A percentile compares a stretch with the other conserved stretches of the same genome.
Conservation (phyloP, 345 rosid species). For the Kernera saxatilis region DNA sequence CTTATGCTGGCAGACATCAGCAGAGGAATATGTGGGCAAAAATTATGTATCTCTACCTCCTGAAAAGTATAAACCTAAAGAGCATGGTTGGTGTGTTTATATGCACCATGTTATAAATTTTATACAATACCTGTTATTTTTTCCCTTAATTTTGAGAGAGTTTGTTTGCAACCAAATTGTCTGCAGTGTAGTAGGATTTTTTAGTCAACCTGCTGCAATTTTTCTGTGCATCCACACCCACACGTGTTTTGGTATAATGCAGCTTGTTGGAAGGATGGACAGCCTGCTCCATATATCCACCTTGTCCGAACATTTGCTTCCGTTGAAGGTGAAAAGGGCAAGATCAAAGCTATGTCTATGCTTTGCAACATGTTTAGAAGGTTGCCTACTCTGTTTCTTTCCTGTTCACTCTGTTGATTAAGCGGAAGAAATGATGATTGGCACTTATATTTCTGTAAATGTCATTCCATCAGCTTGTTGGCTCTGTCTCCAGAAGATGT, state of each 20-base stretch:
- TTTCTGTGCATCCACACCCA: not conserved
- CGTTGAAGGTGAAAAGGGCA: conserved; percentile 77
- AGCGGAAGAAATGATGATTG: conserved; percentile 11
- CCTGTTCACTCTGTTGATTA: not conserved
- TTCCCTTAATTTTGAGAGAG: not conserved
- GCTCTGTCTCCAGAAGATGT: conserved; percentile 86
- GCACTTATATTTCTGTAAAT: conserved; percentile 7
- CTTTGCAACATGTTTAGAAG: conserved; percentile 97
- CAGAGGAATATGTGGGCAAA: conserved; percentile 30
- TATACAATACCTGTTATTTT: not conserved
- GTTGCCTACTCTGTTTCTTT: conserved; percentile 24
- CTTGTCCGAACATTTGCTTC: conserved; percentile 80
- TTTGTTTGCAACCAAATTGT: not conserved
- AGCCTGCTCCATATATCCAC: conserved; percentile 78
- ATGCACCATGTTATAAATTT: conserved; percentile 5
- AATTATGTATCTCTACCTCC: conserved; percentile 49
- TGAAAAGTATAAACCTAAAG: conserved; percentile 57
- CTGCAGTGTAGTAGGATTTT: not conserved
- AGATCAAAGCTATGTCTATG: conserved; percentile 78
- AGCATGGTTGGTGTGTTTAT: conserved; percentile 57
- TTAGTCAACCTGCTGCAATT: not conserved
- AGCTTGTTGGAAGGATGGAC: conserved; percentile 85
- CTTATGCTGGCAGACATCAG: conserved; percentile 29
- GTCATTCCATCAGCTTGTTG: conserved; percentile 53
- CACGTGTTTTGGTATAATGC: conserved; percentile 20